Base-by-base conservation (phyloP, 441 rosid genomes). In the Gossypium lobatum region DNA sequence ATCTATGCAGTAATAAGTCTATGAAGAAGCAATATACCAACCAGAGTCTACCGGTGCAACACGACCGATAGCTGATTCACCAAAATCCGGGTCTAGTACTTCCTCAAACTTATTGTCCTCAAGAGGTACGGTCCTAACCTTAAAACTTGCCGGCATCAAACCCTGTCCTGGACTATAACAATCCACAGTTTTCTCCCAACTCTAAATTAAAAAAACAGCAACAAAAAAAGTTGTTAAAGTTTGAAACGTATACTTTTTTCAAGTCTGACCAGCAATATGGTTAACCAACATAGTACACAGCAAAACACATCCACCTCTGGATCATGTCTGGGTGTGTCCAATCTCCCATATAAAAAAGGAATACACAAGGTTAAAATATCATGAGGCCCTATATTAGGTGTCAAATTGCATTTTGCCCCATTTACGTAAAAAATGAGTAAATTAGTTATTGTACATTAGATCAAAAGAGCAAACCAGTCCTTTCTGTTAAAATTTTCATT, bases 11-110 rank as follows among this genome's bases (percentile, higher is more conserved):
- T 5, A 5, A 5, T 31, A 31, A 6, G 37, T 31, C 37, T 31
- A 68, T 0, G 63, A 62, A 70, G 57, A 53, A 64, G 67, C 72
- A 80, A 63, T 62, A 7, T 60, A 83, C 90, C 70, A 53, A 93
- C 97, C 98, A 75, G 98, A 93, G 88, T 93, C 96, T 64, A 93
- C 97, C 1, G 98, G 98, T n/a, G 98, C 98, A 70, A 93, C 98
- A 74, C 97, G 97, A 42, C 98, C 98, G 71, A 93, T 93, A 54
- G 98, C 98, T 71, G 96, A 87, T 88, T 93, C 98, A 16, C 98
- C 98, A 75, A 93, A 93, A 83, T 93, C 98, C 6, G 98, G 98
- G 84, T 92, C 97, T 8, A 93, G 79, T 79, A 90, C 91, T 77
- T 93, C 98, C 88, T 93, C 96, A 18, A 66, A 70, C 76, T 83